Percentiles rank a stretch among this genome's conserved stretches.
Conservation (phyloP, 2,329 filamentous ascomycete species). For the Chaetomium strumarium region DNA sequence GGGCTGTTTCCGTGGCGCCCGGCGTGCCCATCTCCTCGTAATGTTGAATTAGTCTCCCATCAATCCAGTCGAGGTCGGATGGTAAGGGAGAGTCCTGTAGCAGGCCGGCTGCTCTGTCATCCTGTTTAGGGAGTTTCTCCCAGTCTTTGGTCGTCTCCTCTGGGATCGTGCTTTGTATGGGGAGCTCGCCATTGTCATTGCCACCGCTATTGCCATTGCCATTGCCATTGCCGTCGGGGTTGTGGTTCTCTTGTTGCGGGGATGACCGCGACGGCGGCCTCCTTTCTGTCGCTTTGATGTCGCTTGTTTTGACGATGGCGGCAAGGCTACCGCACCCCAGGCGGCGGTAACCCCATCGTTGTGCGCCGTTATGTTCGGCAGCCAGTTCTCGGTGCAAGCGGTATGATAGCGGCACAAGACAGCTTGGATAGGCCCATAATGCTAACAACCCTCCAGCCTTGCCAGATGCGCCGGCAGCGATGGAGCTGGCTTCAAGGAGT, state of each 20-base stretch:
- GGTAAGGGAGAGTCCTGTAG: constrained; percentile 60
- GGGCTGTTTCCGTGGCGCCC: constrained; percentile 71
- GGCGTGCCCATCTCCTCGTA: constrained; percentile 76
- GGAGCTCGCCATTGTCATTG: constrained; percentile 21
- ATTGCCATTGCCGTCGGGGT: too few relatives aligned
- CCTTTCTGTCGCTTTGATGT: constrained; percentile 11
- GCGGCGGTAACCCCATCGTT: constrained; percentile 80
- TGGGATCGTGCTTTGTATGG: constrained; percentile 17
- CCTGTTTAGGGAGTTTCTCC: constrained; percentile 58
- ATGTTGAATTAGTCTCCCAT: constrained; percentile 55
- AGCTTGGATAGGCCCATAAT: constrained; percentile 83
- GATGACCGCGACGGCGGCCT: neutral
- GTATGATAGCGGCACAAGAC: constrained; percentile 81
- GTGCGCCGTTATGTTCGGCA: constrained; percentile 70
- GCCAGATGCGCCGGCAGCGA: constrained; percentile 88
- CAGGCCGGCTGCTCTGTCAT: constrained; percentile 41
- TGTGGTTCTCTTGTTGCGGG: neutral
- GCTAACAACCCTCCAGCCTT: constrained; percentile 90
- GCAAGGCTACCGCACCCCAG: constrained; percentile 63
- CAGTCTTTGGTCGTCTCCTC: constrained; percentile 40
- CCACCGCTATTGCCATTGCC: too few relatives aligned
- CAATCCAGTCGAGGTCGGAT: constrained; percentile 77
- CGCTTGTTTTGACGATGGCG: constrained; percentile 29
- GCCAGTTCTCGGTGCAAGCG: constrained; percentile 76
- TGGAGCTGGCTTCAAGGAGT: constrained; percentile 75